These are phyloP conservation scores for Daedaleopsis nitida DNA, from an alignment of 768 basidiomycete species.

Conservation along the genomic window DNA sequence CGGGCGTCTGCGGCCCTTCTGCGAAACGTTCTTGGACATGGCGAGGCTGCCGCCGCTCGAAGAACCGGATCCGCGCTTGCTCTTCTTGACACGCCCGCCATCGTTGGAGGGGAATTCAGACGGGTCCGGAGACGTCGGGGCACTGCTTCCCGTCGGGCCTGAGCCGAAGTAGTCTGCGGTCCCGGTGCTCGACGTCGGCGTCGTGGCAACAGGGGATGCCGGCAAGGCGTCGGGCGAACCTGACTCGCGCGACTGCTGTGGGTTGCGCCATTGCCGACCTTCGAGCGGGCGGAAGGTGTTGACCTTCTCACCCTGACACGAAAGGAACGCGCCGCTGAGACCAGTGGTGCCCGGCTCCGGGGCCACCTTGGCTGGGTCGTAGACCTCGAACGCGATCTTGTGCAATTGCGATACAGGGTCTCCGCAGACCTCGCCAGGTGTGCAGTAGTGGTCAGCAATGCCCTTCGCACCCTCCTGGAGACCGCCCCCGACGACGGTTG, in stretches of 20 bases:
- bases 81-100: constrained; percentile 81
- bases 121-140: constrained; percentile 67
- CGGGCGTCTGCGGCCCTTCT: constrained; percentile 66
- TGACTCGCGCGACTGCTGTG: constrained; percentile 35
- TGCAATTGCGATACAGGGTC: constrained; percentile 95
- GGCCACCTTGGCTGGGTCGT: constrained; percentile 65
- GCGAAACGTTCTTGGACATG: constrained; percentile 52
- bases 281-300: constrained; percentile 88
- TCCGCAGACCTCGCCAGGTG: constrained; percentile 85
- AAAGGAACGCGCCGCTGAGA: constrained; percentile 77
- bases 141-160: constrained; percentile 55
- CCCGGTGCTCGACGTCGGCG: constrained; percentile 43
- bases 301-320: constrained; percentile 92
- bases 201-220: constrained; percentile 68
- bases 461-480: constrained; percentile 85
- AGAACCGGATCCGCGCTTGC: constrained; percentile 73
- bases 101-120: constrained; percentile 77
- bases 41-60: constrained; percentile 65
- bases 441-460: constrained; percentile 80
- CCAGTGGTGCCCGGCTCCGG: constrained; percentile 82
- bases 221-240: constrained; percentile 53
- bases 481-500: constrained; percentile 89
- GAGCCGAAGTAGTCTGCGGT: constrained; percentile 66
- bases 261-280: constrained; percentile 68
- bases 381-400: constrained; percentile 94